Percentiles rank a stretch among this genome's conserved stretches.
Conservation (phyloP, 306 rosid genomes). For the Malus domestica region ASM211411v1 NC_041794.1:14090001-14090500, state of each 20-base stretch:
- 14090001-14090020: neutral
- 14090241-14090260: constrained; percentile 72
- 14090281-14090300: constrained; percentile 53
- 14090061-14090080: neutral
- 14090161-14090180: constrained; percentile 4
- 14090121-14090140: neutral
- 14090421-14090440: constrained; percentile 78
- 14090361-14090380: constrained; percentile 34
- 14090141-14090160: neutral
- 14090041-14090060: neutral
- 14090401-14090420: constrained; percentile 76
- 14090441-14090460: constrained; percentile 43
- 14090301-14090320: constrained; percentile 27
- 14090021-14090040: neutral
- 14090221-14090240: constrained; percentile 56
- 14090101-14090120: neutral
- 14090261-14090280: constrained; percentile 51
- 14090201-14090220: constrained; percentile 70
- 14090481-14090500: neutral
- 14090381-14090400: constrained; percentile 29
- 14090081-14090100: neutral
- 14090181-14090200: constrained; percentile 86
- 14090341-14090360: constrained; percentile 27
- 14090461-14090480: constrained; percentile 15
- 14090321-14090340: constrained; percentile 32